Evolutionary conservation across 805 yeast species (phyloP), one percentile per base, ranked within the genome.

Genomic region (Candida railenensis): DNA sequence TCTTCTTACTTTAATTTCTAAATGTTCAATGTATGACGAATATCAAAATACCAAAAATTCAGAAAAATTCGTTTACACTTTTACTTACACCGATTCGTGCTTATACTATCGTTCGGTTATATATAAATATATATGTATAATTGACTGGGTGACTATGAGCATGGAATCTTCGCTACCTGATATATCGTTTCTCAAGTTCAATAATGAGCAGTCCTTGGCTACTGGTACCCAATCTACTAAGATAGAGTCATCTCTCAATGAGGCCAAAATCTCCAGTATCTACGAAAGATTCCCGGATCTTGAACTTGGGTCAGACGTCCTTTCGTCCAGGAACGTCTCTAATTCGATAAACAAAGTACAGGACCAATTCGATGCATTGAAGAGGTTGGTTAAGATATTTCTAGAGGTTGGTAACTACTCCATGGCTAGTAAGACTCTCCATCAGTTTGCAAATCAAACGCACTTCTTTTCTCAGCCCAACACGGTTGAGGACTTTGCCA

Each of bases 391-490:
- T 15, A 14, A 8, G 7, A 14, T 42, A 16, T 34, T 30, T 19
- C 14, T 42, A 16, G 33, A 30, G 5, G 14, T 18, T 2, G 45
- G 37, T 11, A 42, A 42, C 19, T 42, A 34, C 39, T 8, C 30
- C 15, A 12, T 20, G 19, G 45, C 45, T 3, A 22, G 9, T 15
- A 33, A 50, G 30, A 50, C 54, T 21, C 34, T 64, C 25, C 53
- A 51, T 34, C 54, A 51, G 18, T 51, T 52, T 34, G 39, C 48
- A 5, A 47, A 57, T 15, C 34, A 51, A 22, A 55, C 55, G 18
- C 62, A 51, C 21, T 63, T 67, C 49, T 38, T 54, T 16, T 52
- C 54, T 15, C 68, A 62, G 33, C 66, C 68, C 5, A 22, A 47
- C 43, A 11, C 59, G 51, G 32, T 56, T 65, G 40, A 48, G 48